A percentile compares a stretch with the other conserved stretches of the same genome.
Evolutionary conservation across 106 monocot species (phyloP).

Genomic region (Dendrobium officinale): DNA sequence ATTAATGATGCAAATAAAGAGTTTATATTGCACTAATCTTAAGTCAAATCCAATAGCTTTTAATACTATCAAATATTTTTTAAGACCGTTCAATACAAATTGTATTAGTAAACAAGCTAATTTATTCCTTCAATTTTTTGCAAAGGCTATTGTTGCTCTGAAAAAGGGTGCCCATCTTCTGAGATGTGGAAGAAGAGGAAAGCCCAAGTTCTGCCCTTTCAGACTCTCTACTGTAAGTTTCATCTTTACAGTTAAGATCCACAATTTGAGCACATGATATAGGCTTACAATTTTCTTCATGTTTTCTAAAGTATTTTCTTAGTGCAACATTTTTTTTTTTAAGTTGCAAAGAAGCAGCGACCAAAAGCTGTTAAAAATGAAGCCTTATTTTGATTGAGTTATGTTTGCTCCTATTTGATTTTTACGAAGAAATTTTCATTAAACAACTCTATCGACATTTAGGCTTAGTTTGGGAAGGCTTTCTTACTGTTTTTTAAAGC

Average conservation of each 20-base stretch:
- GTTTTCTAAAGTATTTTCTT: no score
- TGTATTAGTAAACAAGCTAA: not conserved
- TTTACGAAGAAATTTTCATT: not conserved
- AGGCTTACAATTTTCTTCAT: no score
- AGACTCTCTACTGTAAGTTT: conserved; percentile 50
- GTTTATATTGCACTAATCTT: no score
- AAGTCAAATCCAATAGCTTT: no score
- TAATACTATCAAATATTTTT: no score
- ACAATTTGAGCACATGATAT: not conserved
- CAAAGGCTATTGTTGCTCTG: conserved; percentile 55
- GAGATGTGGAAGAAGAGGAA: conserved; percentile 70
- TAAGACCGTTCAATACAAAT: no score
- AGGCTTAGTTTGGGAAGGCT: no score
- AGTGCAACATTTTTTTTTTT: no score
- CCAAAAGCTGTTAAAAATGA: not conserved
- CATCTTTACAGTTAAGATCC: not conserved
- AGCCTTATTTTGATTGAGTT: not conserved
- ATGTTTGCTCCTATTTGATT: not conserved
- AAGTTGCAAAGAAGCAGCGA: no score
- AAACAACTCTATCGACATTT: not conserved
- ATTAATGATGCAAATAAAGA: no score
- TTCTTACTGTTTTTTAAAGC: no score
- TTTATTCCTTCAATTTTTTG: not conserved
- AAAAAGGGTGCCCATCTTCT: conserved; percentile 74
- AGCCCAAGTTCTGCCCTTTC: conserved; percentile 58